Base-by-base conservation (phyloP, 1,284 basidiomycete genomes). In the Puccinia hordei region DNA sequence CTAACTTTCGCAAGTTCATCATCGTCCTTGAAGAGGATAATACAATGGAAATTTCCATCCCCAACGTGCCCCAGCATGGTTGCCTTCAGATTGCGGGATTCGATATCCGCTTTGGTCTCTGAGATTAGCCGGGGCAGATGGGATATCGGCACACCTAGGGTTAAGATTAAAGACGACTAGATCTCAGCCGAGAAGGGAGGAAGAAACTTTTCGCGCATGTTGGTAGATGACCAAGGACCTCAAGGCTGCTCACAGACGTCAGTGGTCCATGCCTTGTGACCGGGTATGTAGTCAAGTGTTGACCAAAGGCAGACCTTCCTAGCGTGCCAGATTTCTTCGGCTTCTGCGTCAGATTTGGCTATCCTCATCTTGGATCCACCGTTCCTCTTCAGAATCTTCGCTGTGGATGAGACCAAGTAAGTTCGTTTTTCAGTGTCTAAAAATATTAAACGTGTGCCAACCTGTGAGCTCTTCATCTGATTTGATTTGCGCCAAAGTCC, bases 301-400 rank as follows among this genome's bases (percentile, higher is more conserved):
- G 90, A 88, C 87, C 90, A 93, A 55, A 91, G 87, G 10, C 92
- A 93, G 73, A 92, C 92, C 88, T 97, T 98, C 65, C 95, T 85
- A 79, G 93, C 93, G 71, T 88, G 87, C 95, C 95, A 98, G 12
- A 98, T 86, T 73, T 91, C 90, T 2, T 88, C 88, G 0, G 92
- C 93, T 83, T 94, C 92, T 71, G 89, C 86, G 24, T 91, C 89
- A 78, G 87, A 88, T 66, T 87, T 88, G 0, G 93, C 92, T 33
- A 93, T 89, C 82, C 89, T 88, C 82, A 93, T 93, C 9, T 90
- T 89, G 0, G 88, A 88, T 1, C 90, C 91, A 0, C 92, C 91
- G 83, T 94, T 89, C 82, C 88, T 89, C 83, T 89, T 87, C 4
- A 89, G 89, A 59, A 94, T 88, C 41, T 86, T 85, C 82, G 89